Evolutionary conservation across 2,329 filamentous ascomycete species (phyloP), one percentile per base, ranked within the genome.

Genomic region (Trichoderma guizhouense): DNA sequence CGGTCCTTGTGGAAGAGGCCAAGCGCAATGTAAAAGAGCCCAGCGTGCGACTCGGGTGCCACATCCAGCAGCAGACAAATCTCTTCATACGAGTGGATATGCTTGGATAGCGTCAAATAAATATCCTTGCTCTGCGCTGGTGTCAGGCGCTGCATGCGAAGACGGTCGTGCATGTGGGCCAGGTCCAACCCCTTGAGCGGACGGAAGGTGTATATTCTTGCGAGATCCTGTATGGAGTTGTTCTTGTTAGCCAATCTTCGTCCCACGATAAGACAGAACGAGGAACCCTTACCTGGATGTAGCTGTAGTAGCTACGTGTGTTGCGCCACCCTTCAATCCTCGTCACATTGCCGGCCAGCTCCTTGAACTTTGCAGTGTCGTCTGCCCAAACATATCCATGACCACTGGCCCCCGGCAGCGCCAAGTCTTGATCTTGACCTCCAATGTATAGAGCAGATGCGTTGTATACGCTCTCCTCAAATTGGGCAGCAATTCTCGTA

Each of bases 321-420:
- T 94, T 97, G 76, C 96, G 90, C 96, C 96, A 99, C 71, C 95
- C 96, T 83, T 99, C 96, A 73, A 99, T 97, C 71, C 96, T 88
- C 71, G 93, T 94, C 61, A 96, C 94, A 73, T 97, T 97, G 3
- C 94, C 95, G 18, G 94, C 93, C 47, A 99, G 88, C 82, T 99
- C 96, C 77, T 91, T 92, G 76, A 92, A 88, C 81, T 94, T 95
- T 8, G 91, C 87, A 53, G 86, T 84, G 71, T 98, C 94, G 77
- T 97, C 93, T 3, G 92, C 84, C 96, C 96, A 99, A 39, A 99
- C 95, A 79, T 97, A 98, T 53, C 96, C 96, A 79, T 98, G 96
- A 0, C 95, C 95, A 14, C 88, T 88, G 14, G 93, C 86, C 5
- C 87, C 87, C 4, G 87, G 86, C 5, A 86, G 84, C 47, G 84